These are phyloP conservation scores for Pyrenula massariospora DNA, from an alignment of 495 filamentous ascomycete species.

Conservation along the genomic window DNA sequence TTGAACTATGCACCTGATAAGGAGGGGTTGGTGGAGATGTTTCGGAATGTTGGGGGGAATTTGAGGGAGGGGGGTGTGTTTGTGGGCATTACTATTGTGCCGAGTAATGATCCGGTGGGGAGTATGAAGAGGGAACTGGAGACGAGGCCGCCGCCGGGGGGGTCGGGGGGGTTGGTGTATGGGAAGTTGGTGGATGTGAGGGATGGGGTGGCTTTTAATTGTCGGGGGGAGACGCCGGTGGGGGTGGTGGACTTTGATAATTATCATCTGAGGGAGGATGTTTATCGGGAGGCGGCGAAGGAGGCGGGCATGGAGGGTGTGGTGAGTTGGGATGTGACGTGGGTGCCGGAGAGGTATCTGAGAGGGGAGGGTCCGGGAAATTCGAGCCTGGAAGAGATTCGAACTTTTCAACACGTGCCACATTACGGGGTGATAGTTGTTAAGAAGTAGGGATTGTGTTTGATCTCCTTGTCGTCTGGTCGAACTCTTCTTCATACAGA, in stretches of 20 bases:
- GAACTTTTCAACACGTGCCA: conserved; percentile 6
- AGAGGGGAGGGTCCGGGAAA: conserved; percentile 4
- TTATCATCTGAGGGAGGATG: conserved; percentile 2
- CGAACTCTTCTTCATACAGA: too few relatives aligned
- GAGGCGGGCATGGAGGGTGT: conserved; percentile 6
- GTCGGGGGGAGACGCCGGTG: conserved; percentile 1
- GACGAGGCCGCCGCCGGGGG: conserved; percentile 1
- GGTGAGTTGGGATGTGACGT: conserved; percentile 4
- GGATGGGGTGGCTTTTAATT: conserved; percentile 3
- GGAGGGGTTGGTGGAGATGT: conserved; percentile 18
- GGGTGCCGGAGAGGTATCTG: conserved; percentile 7
- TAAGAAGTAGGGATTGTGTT: conserved; percentile 3
- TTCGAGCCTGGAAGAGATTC: conserved; percentile 9
- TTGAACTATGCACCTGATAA: conserved; percentile 23
- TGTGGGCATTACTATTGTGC: conserved; percentile 1
- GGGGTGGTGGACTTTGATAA: conserved; percentile 6
- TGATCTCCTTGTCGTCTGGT: too few relatives aligned
- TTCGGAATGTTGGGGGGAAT: conserved; percentile 20
- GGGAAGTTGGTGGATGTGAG: conserved; percentile 1
- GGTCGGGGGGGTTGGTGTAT: conserved; percentile 4
- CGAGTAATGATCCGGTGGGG: background rate
- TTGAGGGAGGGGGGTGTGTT: conserved; percentile 21
- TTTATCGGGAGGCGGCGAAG: conserved; percentile 4
- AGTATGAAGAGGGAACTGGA: background rate
- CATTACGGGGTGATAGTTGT: conserved; percentile 11